Conservation (phyloP, 2,329 filamentous ascomycete genomes). For the Zelopaecilomyces penicillatus region DNA sequence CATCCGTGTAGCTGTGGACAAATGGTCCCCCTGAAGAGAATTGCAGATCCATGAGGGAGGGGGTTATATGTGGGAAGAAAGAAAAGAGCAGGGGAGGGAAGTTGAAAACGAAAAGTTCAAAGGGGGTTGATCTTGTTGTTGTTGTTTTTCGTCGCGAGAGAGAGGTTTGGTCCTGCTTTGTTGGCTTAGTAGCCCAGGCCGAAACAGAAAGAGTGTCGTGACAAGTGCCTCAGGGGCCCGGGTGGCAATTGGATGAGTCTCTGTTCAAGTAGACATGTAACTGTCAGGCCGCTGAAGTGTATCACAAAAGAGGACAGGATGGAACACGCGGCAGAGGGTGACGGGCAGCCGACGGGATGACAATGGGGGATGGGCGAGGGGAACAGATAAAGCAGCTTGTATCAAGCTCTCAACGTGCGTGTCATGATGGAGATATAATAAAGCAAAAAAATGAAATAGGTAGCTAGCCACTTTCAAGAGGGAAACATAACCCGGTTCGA, state of each 20-base stretch:
- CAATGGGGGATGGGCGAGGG: slow-evolving; percentile 1
- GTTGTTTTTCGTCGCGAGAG: too few relatives aligned
- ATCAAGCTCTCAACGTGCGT: too few relatives aligned
- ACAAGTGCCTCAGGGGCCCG: slow-evolving; percentile 2
- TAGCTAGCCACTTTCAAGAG: too few relatives aligned
- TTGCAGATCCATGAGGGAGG: slow-evolving; percentile 19
- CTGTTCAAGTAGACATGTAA: slow-evolving; percentile 9
- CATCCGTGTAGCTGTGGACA: slow-evolving; percentile 24
- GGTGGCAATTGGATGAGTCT: slow-evolving; percentile 3
- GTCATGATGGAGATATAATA: neutral
- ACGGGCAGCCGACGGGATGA: slow-evolving; percentile 1
- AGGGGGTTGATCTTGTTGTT: neutral
- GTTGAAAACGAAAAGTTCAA: neutral
- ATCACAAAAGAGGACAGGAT: slow-evolving; percentile 10
- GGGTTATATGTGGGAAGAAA: neutral
- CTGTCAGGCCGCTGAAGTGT: slow-evolving; percentile 7
- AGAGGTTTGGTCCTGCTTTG: neutral
- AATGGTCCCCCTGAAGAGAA: slow-evolving; percentile 19
- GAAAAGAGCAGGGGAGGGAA: neutral
- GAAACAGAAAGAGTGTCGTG: slow-evolving; percentile 5
- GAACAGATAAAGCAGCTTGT: neutral
- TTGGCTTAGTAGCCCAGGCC: slow-evolving; percentile 1
- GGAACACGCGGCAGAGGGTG: slow-evolving; percentile 7
- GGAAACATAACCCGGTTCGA: too few relatives aligned
- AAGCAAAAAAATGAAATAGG: neutral